Percentiles rank a stretch among this genome's conserved stretches.
These are phyloP conservation scores for Cutaneotrichosporon spelunceum DNA, from an alignment of 1,284 basidiomycete species.

Conservation along the genomic window DNA sequence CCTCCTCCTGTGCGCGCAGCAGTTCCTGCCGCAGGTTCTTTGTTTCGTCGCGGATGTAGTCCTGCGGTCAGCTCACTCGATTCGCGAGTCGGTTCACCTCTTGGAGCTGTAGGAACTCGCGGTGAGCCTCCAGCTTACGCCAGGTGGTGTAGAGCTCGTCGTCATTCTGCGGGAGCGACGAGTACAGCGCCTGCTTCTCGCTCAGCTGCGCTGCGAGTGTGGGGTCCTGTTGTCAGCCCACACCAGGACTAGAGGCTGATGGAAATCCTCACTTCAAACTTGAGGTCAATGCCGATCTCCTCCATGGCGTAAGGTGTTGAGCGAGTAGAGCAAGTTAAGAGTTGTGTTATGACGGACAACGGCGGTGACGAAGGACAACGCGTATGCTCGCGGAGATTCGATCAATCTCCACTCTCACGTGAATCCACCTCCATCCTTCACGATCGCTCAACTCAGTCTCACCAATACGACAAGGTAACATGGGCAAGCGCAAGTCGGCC, in stretches of 20 bases:
- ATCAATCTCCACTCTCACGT: constrained; percentile 25
- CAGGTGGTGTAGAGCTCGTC: constrained; percentile 93
- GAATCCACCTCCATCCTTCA: neutral
- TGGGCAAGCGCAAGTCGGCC: constrained; percentile 51
- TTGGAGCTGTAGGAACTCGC: constrained; percentile 91
- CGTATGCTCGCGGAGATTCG: constrained; percentile 29
- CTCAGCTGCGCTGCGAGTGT: constrained; percentile 81
- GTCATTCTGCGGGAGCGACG: constrained; percentile 71
- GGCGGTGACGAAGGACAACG: constrained; percentile 18
- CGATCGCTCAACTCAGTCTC: neutral
- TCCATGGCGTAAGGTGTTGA: constrained; percentile 49
- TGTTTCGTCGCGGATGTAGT: constrained; percentile 99
- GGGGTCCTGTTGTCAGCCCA: constrained; percentile 63
- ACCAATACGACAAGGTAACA: constrained; percentile 20
- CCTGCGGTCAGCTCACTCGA: constrained; percentile 30
- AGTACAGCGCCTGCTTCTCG: constrained; percentile 80
- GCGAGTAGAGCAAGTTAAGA: constrained; percentile 3
- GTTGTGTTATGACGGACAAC: neutral
- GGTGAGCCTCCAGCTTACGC: constrained; percentile 87
- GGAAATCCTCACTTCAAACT: constrained; percentile 64
- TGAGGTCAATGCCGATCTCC: constrained; percentile 68
- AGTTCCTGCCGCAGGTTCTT: constrained; percentile 96
- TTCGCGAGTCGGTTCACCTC: constrained; percentile 59
- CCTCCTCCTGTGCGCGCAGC: constrained; percentile 97
- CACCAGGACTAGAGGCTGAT: neutral